phyloP scores from a whole-genome alignment of 2,329 filamentous ascomycete genomes.

The Kalaharituber pfeilii region DNA sequence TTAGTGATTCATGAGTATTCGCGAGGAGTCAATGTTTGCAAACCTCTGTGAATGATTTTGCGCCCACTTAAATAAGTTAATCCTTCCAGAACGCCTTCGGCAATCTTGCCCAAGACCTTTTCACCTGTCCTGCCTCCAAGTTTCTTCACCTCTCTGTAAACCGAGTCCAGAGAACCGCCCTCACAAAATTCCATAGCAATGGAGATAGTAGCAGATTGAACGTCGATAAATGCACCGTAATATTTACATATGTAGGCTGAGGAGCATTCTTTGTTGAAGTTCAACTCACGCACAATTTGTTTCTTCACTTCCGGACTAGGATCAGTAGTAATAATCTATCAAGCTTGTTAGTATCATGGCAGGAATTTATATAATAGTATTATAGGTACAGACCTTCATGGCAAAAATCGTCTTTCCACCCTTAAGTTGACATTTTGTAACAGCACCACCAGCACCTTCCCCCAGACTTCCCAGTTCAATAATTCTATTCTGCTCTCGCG shows the following conservation, averaged over 20 bases:
- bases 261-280: conserved; percentile 94
- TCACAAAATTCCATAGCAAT: conserved; percentile 99
- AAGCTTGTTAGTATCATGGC: background rate
- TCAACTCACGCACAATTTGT: conserved; percentile 88
- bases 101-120: conserved; percentile 91
- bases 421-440: conserved; percentile 76
- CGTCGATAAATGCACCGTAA: conserved; percentile 92
- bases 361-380: conserved; percentile 1
- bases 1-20: conserved; percentile 7
- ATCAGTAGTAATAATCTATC: conserved; percentile 88
- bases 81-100: conserved; percentile 83
- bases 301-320: conserved; percentile 97
- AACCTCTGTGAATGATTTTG: conserved; percentile 83
- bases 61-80: conserved; percentile 87
- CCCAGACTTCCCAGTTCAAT: conserved; percentile 76
- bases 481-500: conserved; percentile 74
- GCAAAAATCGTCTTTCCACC: conserved; percentile 91
- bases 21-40: conserved; percentile 6
- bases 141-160: conserved; percentile 94
- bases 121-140: conserved; percentile 87
- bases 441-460: conserved; percentile 87
- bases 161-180: conserved; percentile 85
- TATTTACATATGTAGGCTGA: conserved; percentile 94
- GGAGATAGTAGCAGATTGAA: conserved; percentile 87
- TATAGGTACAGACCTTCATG: conserved; percentile 57